Evolutionary conservation across 768 basidiomycete species (phyloP).

Genomic region (Phylloporus sp.): DNA sequence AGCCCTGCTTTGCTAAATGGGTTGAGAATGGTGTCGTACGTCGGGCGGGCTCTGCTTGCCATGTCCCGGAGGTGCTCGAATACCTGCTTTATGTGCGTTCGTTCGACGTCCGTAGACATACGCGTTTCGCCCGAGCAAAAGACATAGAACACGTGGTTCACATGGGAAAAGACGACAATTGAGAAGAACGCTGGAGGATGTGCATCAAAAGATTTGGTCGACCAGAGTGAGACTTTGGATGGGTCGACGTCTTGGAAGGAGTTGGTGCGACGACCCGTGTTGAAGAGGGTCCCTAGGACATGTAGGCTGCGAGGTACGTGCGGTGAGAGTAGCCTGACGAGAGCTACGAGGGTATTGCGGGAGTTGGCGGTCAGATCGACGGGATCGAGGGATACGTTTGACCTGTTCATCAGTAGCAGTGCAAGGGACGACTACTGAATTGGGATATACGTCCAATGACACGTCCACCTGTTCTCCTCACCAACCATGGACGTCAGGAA

Average conservation of each 20-base stretch:
- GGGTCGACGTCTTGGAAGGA: conserved; percentile 10
- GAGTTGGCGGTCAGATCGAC: conserved; percentile 8
- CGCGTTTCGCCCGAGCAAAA: conserved; percentile 18
- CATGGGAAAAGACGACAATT: conserved; percentile 11
- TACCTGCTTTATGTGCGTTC: conserved; percentile 14
- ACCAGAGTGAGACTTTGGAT: conserved; percentile 18
- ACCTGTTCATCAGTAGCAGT: too few species aligned
- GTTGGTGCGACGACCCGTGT: conserved; percentile 11
- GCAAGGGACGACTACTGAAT: too few species aligned
- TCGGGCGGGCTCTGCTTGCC: background rate
- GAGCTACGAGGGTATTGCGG: background rate
- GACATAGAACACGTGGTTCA: conserved; percentile 8
- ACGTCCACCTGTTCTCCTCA: background rate
- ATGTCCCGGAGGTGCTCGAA: conserved; percentile 8
- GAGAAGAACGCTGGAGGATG: conserved; percentile 15
- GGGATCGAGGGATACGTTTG: background rate
- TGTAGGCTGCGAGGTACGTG: conserved; percentile 11
- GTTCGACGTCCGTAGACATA: conserved; percentile 1
- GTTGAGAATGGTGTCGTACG: conserved; percentile 5
- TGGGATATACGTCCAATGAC: conserved; percentile 4
- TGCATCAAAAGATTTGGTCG: conserved; percentile 16
- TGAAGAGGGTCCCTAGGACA: conserved; percentile 18
- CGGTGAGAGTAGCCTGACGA: conserved; percentile 13
- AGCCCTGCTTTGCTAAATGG: background rate
- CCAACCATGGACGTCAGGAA: conserved; percentile 14